Percentiles rank a stretch among this genome's conserved stretches.
Conservation (phyloP, 768 basidiomycete genomes). For the Chalciporus chontae region DNA sequence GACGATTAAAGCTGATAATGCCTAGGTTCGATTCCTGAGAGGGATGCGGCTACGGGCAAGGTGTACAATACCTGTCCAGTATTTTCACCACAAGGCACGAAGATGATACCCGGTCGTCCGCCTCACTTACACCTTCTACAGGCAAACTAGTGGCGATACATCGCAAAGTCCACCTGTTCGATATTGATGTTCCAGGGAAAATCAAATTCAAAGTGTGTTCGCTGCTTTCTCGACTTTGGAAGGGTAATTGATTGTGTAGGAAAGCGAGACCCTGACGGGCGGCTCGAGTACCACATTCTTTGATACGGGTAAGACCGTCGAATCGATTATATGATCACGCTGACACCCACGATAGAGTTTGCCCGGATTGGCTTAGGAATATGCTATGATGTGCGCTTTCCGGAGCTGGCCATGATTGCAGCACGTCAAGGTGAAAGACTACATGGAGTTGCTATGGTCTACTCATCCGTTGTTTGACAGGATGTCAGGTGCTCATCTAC, state of each 20-base stretch:
- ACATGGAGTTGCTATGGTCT: background rate
- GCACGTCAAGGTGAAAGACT: constrained; percentile 68
- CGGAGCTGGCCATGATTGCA: constrained; percentile 88
- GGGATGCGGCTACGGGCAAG: constrained; percentile 55
- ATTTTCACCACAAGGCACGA: constrained; percentile 72
- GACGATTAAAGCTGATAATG: background rate
- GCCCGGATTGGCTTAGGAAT: constrained; percentile 96
- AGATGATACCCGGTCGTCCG: background rate
- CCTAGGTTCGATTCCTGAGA: constrained; percentile 92
- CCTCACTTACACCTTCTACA: constrained; percentile 25
- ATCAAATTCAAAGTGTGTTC: constrained; percentile 78
- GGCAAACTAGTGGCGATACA: constrained; percentile 85
- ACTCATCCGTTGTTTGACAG: constrained; percentile 35
- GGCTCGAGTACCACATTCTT: constrained; percentile 75
- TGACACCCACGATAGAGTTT: constrained; percentile 55
- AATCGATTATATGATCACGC: background rate
- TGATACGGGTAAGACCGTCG: constrained; percentile 69
- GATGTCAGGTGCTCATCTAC: constrained; percentile 86
- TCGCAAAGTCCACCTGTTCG: constrained; percentile 95
- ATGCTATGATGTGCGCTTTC: constrained; percentile 95
- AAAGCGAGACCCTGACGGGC: constrained; percentile 82
- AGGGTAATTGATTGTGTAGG: constrained; percentile 43
- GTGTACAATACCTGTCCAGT: constrained; percentile 93
- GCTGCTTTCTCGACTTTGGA: background rate
- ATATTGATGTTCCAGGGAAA: constrained; percentile 93